Conservation (phyloP, 1,139 yeast species). For the Petasospora rhodanensis region DNA sequence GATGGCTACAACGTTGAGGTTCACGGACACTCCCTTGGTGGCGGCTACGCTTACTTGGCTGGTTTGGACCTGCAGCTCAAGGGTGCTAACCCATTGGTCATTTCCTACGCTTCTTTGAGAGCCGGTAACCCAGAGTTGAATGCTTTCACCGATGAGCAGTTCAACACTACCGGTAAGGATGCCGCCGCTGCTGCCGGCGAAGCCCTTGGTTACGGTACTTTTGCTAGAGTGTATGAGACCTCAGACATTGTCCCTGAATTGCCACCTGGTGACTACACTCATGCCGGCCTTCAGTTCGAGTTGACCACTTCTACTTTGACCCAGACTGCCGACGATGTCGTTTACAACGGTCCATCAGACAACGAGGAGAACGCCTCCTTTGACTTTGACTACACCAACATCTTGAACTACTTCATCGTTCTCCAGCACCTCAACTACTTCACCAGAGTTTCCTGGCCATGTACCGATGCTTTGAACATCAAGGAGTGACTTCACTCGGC, state of each 20-base stretch:
- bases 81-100: slow-evolving; percentile 48
- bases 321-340: slow-evolving; percentile 37
- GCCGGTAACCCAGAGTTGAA: slow-evolving; percentile 52
- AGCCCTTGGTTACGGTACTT: slow-evolving; percentile 26
- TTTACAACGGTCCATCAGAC: slow-evolving; percentile 25
- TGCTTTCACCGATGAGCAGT: slow-evolving; percentile 46
- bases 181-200: slow-evolving; percentile 30
- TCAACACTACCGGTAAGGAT: slow-evolving; percentile 33
- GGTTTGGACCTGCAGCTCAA: slow-evolving; percentile 53
- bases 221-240: slow-evolving; percentile 50
- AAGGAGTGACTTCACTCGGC: slow-evolving; percentile 1
- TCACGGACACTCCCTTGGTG: slow-evolving; percentile 74
- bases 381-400: slow-evolving; percentile 8
- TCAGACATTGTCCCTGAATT: slow-evolving; percentile 54
- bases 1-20: slow-evolving; percentile 46
- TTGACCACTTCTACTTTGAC: slow-evolving; percentile 43
- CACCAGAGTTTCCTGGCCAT: slow-evolving; percentile 19
- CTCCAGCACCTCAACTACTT: slow-evolving; percentile 19
- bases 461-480: slow-evolving; percentile 12
- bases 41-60: slow-evolving; percentile 56
- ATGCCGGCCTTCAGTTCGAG: slow-evolving; percentile 47
- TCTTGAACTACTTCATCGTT: slow-evolving; percentile 7
- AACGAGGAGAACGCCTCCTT: slow-evolving; percentile 10
- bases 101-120: slow-evolving; percentile 60
- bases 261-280: slow-evolving; percentile 48